These are phyloP conservation scores for Dioszegia hungarica DNA, from an alignment of 768 basidiomycete species.

Conservation along the genomic window DNA sequence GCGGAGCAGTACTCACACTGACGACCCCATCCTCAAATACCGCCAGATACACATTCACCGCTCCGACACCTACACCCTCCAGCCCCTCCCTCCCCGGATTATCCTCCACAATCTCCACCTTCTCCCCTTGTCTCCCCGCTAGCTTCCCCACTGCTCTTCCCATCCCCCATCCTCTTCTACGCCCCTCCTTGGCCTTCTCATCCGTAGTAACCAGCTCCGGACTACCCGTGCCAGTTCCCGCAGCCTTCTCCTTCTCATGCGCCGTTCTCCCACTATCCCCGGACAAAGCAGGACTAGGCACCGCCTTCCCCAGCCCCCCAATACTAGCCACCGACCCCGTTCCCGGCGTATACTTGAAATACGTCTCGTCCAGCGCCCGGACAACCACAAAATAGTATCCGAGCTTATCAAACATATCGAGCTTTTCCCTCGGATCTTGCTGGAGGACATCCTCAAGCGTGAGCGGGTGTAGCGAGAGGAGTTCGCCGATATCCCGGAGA, in stretches of 20 bases:
- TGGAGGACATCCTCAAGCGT: constrained; percentile 90
- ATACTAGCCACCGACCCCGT: neutral
- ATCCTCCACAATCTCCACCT: constrained; percentile 53
- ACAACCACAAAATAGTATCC: constrained; percentile 92
- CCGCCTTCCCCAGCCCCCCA: neutral
- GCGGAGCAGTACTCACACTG: constrained; percentile 52
- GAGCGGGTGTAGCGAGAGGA: constrained; percentile 81
- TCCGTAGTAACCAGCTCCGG: constrained; percentile 10
- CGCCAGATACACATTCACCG: constrained; percentile 79
- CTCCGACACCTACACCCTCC: constrained; percentile 58
- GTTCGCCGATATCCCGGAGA: constrained; percentile 75
- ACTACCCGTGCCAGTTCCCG: neutral
- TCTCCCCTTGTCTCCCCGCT: constrained; percentile 35
- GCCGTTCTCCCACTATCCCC: neutral
- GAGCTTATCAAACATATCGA: constrained; percentile 77
- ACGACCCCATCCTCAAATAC: constrained; percentile 81
- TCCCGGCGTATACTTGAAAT: constrained; percentile 51
- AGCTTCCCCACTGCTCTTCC: constrained; percentile 32
- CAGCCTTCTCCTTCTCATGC: neutral
- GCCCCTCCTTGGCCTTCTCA: constrained; percentile 24
- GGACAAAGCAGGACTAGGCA: constrained; percentile 3
- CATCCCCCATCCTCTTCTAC: constrained; percentile 35
- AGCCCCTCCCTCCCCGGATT: constrained; percentile 52
- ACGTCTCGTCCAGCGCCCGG: constrained; percentile 65
- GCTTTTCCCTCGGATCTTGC: constrained; percentile 84